Evolutionary conservation across 371 early-diverging fungal genomes (phyloP), one percentile per base, ranked within the genome.

Genomic region (Choanephora cucurbitarum): DNA sequence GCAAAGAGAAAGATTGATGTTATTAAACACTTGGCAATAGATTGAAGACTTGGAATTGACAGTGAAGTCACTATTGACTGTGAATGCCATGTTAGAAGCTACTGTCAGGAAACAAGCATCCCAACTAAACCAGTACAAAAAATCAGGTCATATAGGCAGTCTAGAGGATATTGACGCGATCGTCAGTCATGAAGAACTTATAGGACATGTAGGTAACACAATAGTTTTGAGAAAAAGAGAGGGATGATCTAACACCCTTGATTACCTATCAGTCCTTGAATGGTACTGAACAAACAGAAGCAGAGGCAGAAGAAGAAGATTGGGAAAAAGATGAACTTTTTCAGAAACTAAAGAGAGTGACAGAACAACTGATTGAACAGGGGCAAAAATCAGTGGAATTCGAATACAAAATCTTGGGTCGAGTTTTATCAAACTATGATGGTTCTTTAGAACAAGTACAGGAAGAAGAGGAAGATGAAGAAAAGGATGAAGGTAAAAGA

Each of bases 11-110:
- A n/a, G n/a, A n/a, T 58, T 45, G 39, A 33, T 42, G 19, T 21
- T 34, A 18, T 24, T 49, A 10, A n/a, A n/a, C n/a, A n/a, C n/a
- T n/a, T 23, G 40, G 5, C 3, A 56, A 17, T 55, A 81, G 81
- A 77, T 81, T 57, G 76, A 70, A 28, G 82, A 81, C 67, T 61
- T 81, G 48, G 82, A 81, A 59, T 71, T 79, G 44, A 77, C 82
- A 8, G 76, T 77, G 28, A 66, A 71, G 42, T 79, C 78, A 15
- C 50, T 81, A 21, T 52, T 77, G 21, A 71, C 75, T 24, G 72
- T 79, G 11, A 81, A 81, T 67, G 68, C 71, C 21, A 74, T 77
- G 73, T 51, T 81, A 18, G 82, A 81, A 49, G 69, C 72, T 17
- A 75, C 76, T 10, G 80, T 75, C 11, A 64, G 75, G 45, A 72